phyloP scores from a whole-genome alignment of 176 grass and related monocot species.

The Aegilops umbellulata region DNA sequence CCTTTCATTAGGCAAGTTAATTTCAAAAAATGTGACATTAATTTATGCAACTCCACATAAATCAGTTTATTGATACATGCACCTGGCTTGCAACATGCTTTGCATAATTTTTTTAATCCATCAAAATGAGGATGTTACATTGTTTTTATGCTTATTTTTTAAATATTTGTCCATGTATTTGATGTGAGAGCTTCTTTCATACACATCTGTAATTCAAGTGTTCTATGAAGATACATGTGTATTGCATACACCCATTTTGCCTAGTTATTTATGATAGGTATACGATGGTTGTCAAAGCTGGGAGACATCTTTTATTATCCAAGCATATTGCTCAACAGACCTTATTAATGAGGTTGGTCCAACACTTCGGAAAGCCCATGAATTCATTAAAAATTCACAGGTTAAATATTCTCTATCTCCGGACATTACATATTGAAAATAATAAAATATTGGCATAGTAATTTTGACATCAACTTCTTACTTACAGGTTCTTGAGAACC shows the following conservation, averaged over 20 bases:
- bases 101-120: too few relatives aligned
- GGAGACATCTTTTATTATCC: constrained; percentile 72
- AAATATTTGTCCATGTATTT: neutral
- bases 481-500: constrained; percentile 40
- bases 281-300: constrained; percentile 60
- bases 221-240: too few relatives aligned
- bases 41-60: too few relatives aligned
- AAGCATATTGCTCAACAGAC: constrained; percentile 69
- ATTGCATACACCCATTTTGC: neutral
- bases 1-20: too few relatives aligned
- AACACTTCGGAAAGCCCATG: constrained; percentile 50
- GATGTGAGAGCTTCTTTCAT: neutral
- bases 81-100: too few relatives aligned
- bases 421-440: neutral
- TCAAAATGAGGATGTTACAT: too few relatives aligned
- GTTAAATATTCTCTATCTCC: neutral
- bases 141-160: too few relatives aligned
- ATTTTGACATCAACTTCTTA: neutral
- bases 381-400: constrained; percentile 59
- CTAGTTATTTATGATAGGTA: constrained; percentile 6
- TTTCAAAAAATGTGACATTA: too few relatives aligned
- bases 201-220: neutral
- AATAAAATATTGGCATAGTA: neutral
- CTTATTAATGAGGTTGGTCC: constrained; percentile 48
- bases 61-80: too few relatives aligned